Evolutionary conservation across 2,329 filamentous ascomycete species (phyloP), one percentile per base, ranked within the genome.

Genomic region (Aspergillus carbonarius): DNA sequence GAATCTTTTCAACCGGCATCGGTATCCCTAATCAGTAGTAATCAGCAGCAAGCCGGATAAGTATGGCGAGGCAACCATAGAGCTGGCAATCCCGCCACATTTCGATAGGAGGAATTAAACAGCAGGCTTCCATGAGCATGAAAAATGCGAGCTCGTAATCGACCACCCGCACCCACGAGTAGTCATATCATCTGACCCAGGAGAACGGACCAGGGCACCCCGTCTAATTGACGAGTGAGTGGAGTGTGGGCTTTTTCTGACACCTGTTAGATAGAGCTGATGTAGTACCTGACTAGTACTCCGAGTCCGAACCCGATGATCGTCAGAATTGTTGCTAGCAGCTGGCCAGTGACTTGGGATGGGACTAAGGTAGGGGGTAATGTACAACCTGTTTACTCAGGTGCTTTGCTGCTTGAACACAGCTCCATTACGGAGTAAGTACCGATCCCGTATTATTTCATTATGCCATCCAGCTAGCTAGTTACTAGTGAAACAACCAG

Each of bases 171-270:
- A 54, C 25, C 30, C 52, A 54, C 54, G 49, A 57, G 23, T 50
- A 58, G 51, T 23, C 17, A 54, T 47, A 60, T 62, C 58, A 60
- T 60, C 58, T 62, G 60, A 62, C 60, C 58, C 52, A 25, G 46
- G 40, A 52, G 50, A 49, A 49, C 46, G 58, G 58, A 49, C 27
- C 55, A 40, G 54, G 50, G 53, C 55, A 56, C 47, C 39, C 51
- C 57, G 54, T 32, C 54, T 46, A 61, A 61, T 59, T 18, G 42
- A 49, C 49, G n/a, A 50, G 48, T 30, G 35, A 35, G 17, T 20
- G 39, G 18, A 40, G 53, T 25, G 47, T 27, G 25, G 13, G 20
- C 48, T 17, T 40, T 25, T 20, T 30, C 23, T 39, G 49, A 52
- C 18, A 39, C 49, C 34, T 37, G 49, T 52, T 39, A 52, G 34